Conservation (phyloP, 2,329 filamentous ascomycete species). For the Microsporum canis region DNA sequence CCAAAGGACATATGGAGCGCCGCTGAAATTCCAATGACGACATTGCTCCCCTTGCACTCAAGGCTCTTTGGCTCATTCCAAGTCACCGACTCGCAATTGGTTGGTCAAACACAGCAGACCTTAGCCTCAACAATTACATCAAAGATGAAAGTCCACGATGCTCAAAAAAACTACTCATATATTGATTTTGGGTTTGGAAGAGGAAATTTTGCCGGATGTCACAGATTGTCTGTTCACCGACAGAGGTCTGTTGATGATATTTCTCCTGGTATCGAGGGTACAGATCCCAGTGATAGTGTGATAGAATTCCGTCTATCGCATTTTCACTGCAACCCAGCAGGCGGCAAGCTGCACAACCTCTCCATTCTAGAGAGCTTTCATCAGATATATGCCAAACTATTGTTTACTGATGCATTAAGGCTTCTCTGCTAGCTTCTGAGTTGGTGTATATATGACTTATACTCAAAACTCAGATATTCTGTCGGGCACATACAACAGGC, state of each 20-base stretch:
- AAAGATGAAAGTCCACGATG: background rate
- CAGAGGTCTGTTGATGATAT: background rate
- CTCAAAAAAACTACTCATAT: conserved; percentile 1
- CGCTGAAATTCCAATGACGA: conserved; percentile 6
- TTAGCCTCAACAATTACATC: background rate
- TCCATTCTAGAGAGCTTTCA: conserved; percentile 7
- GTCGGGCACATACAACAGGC: background rate
- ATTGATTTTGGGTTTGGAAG: conserved; percentile 10
- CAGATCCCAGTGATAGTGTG: background rate
- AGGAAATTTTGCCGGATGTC: conserved; percentile 7
- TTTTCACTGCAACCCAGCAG: conserved; percentile 11
- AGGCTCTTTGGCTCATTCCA: conserved; percentile 10
- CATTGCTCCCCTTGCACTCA: conserved; percentile 7
- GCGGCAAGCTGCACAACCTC: background rate
- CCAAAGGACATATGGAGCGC: conserved; percentile 2
- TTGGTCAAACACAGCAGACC: background rate
- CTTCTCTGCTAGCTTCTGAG: background rate
- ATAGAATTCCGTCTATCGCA: conserved; percentile 7
- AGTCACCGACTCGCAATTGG: conserved; percentile 7
- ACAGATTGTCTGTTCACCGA: conserved; percentile 9
- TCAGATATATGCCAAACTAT: conserved; percentile 6
- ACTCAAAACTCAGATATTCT: background rate
- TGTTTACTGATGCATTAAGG: conserved; percentile 8
- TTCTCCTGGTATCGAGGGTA: background rate
- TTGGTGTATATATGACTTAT: background rate